Percentiles rank a stretch among this genome's conserved stretches.
phyloP scores from a whole-genome alignment of 371 early-diverging fungal species.

The Mucor plumbeus region DNA sequence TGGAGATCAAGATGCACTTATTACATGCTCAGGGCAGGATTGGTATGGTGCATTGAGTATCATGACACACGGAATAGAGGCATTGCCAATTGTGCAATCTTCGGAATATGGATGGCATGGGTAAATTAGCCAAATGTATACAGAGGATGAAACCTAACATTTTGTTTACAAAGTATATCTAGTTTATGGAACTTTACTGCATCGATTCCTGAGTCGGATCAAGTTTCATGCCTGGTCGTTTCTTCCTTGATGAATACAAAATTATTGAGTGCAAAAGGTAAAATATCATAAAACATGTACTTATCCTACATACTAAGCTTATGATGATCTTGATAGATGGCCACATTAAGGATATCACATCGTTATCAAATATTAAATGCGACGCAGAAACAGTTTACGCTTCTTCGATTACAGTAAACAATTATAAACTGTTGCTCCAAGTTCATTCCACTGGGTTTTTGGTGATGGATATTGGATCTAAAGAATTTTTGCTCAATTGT shows the following conservation, averaged over 20 bases:
- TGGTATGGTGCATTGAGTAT: slow-evolving; percentile 34
- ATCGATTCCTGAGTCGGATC: background rate
- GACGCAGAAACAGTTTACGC: slow-evolving; percentile 20
- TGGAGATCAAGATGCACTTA: slow-evolving; percentile 28
- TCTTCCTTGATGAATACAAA: slow-evolving; percentile 23
- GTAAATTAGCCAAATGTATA: slow-evolving; percentile 18
- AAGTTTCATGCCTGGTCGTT: slow-evolving; percentile 15
- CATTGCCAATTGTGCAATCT: slow-evolving; percentile 18
- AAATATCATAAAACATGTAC: background rate
- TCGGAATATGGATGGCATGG: slow-evolving; percentile 34
- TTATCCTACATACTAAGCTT: too few relatives aligned
- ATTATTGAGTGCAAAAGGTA: slow-evolving; percentile 20
- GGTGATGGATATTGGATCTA: slow-evolving; percentile 5
- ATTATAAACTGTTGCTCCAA: slow-evolving; percentile 13
- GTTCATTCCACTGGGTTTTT: slow-evolving; percentile 16
- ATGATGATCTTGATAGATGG: slow-evolving; percentile 10
- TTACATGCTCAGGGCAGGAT: slow-evolving; percentile 42
- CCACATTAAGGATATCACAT: slow-evolving; percentile 25
- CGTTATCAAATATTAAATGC: background rate
- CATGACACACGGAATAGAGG: slow-evolving; percentile 33
- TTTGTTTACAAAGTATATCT: slow-evolving; percentile 9
- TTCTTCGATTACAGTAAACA: slow-evolving; percentile 8
- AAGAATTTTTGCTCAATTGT: background rate
- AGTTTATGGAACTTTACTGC: slow-evolving; percentile 16
- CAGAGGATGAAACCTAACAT: background rate